Base-by-base conservation (phyloP, 371 early-diverging fungal genomes). In the Apophysomyces variabilis region DNA sequence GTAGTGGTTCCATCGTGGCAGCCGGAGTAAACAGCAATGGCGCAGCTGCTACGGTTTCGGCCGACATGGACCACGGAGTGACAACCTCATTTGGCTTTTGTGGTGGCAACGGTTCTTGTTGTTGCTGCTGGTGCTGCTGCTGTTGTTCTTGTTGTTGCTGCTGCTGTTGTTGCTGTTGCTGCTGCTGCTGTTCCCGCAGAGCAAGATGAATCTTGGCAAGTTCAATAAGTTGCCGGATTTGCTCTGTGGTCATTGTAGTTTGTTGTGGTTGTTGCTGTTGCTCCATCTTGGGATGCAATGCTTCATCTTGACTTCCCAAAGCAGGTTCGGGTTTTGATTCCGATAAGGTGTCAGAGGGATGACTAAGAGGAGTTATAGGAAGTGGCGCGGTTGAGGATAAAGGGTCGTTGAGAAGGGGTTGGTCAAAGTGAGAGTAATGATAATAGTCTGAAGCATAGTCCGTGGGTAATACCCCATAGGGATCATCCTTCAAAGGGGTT, bases 151-250 rank as follows among this genome's bases (percentile, higher is more conserved):
- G 54, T 38, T 74, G 72, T 68, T 76, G 32, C 3, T 26, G 32
- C 3, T 26, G 32, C 3, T 26, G 32, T 3, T 2, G 3, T 3
- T 26, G 32, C 3, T 26, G 32, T 26, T 26, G 32, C 3, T 26
- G 32, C 3, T 26, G 32, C 32, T 26, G 32, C 3, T 26, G 32
- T 26, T 26, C 71, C 26, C 67, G 65, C 57, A 74, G 50, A 39
- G 68, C 69, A 5, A 82, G 60, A 37, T 79, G 82, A 3, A 60
- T 70, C 45, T 82, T 82, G 44, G 82, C 82, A 7, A 73, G 60
- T 36, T 82, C 82, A 63, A 82, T 79, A 4, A 82, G 65, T 38
- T 77, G 74, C 18, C 76, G 77, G 35, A 82, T 76, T 56, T 82
- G 78, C 56, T 82, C 82, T 4, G 76, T 77, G 1, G 79, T 70